Conservation (phyloP, 2,329 filamentous ascomycete species). For the Pseudogymnoascus sp. region DNA sequence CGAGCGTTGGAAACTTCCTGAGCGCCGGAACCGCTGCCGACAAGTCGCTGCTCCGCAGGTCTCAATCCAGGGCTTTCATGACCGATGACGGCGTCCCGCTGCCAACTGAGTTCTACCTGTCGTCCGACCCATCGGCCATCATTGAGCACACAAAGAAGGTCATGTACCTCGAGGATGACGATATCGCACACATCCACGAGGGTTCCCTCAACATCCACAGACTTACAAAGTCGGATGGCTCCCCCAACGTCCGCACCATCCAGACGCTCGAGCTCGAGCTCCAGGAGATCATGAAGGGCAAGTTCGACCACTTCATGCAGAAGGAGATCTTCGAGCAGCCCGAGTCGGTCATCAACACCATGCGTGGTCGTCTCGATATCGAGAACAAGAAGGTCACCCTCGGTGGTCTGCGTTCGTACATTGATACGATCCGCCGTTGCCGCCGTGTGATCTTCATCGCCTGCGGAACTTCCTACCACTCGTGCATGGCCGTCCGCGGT, state of each 20-base stretch:
- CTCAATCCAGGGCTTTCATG: constrained; percentile 96
- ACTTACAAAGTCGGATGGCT: constrained; percentile 91
- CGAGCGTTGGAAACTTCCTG: constrained; percentile 56
- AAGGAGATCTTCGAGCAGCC: constrained; percentile 99
- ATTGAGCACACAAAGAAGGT: constrained; percentile 99
- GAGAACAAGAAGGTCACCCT: constrained; percentile 93
- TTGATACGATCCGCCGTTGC: constrained; percentile 92
- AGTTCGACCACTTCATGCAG: constrained; percentile 99
- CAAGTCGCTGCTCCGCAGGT: constrained; percentile 96
- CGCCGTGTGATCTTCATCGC: constrained; percentile 98
- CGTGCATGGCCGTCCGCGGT: constrained; percentile 98
- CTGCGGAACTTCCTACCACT: constrained; percentile 97
- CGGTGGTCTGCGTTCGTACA: constrained; percentile 92
- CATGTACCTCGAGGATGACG: constrained; percentile 97
- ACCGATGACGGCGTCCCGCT: constrained; percentile 97
- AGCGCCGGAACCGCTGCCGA: constrained; percentile 73
- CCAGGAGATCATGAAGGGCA: constrained; percentile 99
- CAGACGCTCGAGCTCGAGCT: constrained; percentile 98
- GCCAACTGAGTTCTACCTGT: constrained; percentile 98
- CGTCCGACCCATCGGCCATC: constrained; percentile 95
- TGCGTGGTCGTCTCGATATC: constrained; percentile 94
- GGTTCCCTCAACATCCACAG: constrained; percentile 98
- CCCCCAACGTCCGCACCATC: constrained; percentile 93
- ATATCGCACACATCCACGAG: constrained; percentile 99
- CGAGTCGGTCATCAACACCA: constrained; percentile 98